phyloP scores from a whole-genome alignment of 257 asterid species.

The Anisodus acutangulus region DNA sequence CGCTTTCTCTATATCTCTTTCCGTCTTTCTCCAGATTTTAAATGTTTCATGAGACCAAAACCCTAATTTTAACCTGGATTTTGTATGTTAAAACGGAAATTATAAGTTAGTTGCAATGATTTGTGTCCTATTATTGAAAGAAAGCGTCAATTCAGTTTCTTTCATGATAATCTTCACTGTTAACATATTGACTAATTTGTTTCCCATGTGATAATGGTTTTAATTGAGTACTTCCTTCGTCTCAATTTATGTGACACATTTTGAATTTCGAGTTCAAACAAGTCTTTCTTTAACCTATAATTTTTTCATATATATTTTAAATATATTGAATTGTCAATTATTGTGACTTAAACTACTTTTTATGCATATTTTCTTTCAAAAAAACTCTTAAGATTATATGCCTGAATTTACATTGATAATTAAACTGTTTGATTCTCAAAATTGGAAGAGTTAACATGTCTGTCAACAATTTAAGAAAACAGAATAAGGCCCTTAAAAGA shows the following conservation, averaged over 20 bases:
- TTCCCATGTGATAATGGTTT: not conserved
- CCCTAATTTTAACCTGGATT: not conserved
- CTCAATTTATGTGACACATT: too few relatives aligned
- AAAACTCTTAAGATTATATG: too few relatives aligned
- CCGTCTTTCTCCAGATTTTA: not conserved
- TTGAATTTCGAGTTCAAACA: too few relatives aligned
- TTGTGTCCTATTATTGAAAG: not conserved
- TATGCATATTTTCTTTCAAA: too few relatives aligned
- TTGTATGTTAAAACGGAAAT: not conserved
- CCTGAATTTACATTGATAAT: too few relatives aligned
- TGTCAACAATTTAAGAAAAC: not conserved
- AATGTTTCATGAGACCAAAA: not conserved
- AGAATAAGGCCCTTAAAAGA: not conserved
- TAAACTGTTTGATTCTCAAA: too few relatives aligned
- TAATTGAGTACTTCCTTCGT: not conserved
- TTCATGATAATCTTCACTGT: not conserved
- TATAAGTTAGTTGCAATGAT: not conserved
- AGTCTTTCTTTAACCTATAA: too few relatives aligned
- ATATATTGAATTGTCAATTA: too few relatives aligned
- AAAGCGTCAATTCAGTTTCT: not conserved
- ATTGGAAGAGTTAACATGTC: too few relatives aligned
- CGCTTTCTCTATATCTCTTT: not conserved
- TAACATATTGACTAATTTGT: not conserved
- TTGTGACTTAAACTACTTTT: too few relatives aligned
- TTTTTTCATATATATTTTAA: too few relatives aligned